A percentile compares a stretch with the other conserved stretches of the same genome.
These are phyloP conservation scores for Babesia caballi DNA, from an alignment of 169 alveolate species.

Conservation along the genomic window DNA sequence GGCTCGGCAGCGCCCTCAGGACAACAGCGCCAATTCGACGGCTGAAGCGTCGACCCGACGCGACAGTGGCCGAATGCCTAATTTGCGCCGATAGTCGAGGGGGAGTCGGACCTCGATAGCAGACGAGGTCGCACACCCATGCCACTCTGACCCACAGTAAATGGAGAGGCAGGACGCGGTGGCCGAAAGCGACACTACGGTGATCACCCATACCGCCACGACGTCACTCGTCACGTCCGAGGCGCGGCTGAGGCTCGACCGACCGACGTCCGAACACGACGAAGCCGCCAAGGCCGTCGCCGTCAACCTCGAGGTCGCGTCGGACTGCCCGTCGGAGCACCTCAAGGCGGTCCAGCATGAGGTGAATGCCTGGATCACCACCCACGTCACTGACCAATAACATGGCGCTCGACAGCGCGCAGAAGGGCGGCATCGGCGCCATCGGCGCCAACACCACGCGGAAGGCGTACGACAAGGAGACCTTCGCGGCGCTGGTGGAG, in stretches of 20 bases:
- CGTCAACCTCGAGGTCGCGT: slow-evolving; percentile 14
- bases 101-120: too few species aligned
- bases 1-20: slow-evolving; percentile 1
- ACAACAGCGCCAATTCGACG: background rate
- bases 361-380: slow-evolving; percentile 54
- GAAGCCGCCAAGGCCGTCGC: background rate
- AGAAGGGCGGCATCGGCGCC: slow-evolving; percentile 19
- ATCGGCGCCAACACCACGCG: slow-evolving; percentile 42
- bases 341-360: slow-evolving; percentile 51
- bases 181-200: slow-evolving; percentile 2
- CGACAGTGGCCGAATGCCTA: background rate
- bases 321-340: slow-evolving; percentile 39
- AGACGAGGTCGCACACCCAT: too few species aligned
- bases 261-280: background rate
- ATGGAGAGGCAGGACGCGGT: slow-evolving; percentile 12
- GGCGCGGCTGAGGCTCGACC: background rate
- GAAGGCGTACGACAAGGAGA: slow-evolving; percentile 66
- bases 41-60: background rate
- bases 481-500: slow-evolving; percentile 64
- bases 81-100: too few species aligned
- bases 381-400: slow-evolving; percentile 15
- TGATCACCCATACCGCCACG: slow-evolving; percentile 13
- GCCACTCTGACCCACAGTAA: slow-evolving; percentile 11
- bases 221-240: slow-evolving; percentile 54
- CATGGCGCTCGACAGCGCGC: slow-evolving; percentile 1